These are phyloP conservation scores for Gossypium thurberi DNA, from an alignment of 345 rosid species.

Conservation along the genomic window DNA sequence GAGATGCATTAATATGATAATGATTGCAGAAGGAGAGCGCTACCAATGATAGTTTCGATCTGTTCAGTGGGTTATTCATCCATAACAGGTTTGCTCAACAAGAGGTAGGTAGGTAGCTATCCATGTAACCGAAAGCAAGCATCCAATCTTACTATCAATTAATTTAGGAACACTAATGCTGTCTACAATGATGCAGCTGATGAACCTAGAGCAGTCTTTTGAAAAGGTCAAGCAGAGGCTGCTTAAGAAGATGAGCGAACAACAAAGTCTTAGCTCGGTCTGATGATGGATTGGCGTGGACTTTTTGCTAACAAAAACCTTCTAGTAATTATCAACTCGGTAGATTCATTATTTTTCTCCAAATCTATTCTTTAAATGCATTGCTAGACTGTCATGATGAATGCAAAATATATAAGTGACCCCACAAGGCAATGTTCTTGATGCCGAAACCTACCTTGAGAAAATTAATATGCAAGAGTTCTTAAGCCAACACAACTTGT, in stretches of 20 bases:
- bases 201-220: slow-evolving; percentile 33
- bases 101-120: slow-evolving; percentile 29
- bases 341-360: too few relatives aligned
- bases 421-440: too few relatives aligned
- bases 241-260: slow-evolving; percentile 19
- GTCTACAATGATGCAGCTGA: slow-evolving; percentile 31
- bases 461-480: too few relatives aligned
- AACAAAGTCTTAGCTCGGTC: slow-evolving; percentile 14
- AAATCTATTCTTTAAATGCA: too few relatives aligned
- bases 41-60: slow-evolving; percentile 35
- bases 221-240: slow-evolving; percentile 36
- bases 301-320: too few relatives aligned
- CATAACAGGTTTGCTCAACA: slow-evolving; percentile 43
- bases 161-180: neutral
- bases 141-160: neutral
- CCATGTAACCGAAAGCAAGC: neutral
- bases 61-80: slow-evolving; percentile 42
- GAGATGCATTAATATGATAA: neutral
- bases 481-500: too few relatives aligned
- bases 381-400: too few relatives aligned
- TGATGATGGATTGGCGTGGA: neutral
- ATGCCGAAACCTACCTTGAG: too few relatives aligned
- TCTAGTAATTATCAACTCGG: too few relatives aligned
- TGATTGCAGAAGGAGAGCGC: slow-evolving; percentile 35
- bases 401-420: too few relatives aligned